Conservation (phyloP, 2,329 filamentous ascomycete genomes). For the Coniella lustricola region DNA sequence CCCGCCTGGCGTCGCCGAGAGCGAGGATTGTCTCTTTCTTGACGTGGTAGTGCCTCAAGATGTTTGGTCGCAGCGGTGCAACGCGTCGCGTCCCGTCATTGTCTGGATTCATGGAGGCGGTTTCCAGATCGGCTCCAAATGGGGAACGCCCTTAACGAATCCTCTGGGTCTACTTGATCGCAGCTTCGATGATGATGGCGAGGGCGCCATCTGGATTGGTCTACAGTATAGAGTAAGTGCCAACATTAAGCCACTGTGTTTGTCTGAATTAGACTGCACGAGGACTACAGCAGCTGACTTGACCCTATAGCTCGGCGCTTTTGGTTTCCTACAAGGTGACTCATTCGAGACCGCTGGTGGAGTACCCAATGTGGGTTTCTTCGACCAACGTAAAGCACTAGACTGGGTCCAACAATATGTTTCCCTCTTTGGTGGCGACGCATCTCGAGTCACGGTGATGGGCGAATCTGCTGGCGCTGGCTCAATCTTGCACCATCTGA, state of each 20-base stretch:
- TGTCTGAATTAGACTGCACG: too few relatives aligned
- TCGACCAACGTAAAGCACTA: slow-evolving; percentile 45
- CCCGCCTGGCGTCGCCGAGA: not conserved
- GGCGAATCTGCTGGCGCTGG: slow-evolving; percentile 50
- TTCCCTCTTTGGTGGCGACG: slow-evolving; percentile 45
- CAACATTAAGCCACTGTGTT: not conserved
- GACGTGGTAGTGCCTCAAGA: not conserved
- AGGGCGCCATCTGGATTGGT: not conserved
- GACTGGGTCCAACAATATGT: slow-evolving; percentile 49
- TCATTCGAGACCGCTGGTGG: slow-evolving; percentile 14
- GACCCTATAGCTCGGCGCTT: slow-evolving; percentile 15
- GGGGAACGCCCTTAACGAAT: not conserved
- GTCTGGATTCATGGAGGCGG: not conserved
- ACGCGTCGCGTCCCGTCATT: not conserved
- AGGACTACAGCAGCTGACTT: not conserved
- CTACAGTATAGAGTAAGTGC: not conserved
- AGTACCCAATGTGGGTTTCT: slow-evolving; percentile 42
- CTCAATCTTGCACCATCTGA: slow-evolving; percentile 13
- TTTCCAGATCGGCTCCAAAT: not conserved
- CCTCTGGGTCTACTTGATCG: not conserved
- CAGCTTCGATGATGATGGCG: not conserved
- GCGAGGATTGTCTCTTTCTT: not conserved
- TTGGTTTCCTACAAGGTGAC: slow-evolving; percentile 13
- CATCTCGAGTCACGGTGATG: slow-evolving; percentile 42
- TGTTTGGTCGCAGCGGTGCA: not conserved